phyloP scores from a whole-genome alignment of 768 basidiomycete genomes.

The Boletales sp. region DNA sequence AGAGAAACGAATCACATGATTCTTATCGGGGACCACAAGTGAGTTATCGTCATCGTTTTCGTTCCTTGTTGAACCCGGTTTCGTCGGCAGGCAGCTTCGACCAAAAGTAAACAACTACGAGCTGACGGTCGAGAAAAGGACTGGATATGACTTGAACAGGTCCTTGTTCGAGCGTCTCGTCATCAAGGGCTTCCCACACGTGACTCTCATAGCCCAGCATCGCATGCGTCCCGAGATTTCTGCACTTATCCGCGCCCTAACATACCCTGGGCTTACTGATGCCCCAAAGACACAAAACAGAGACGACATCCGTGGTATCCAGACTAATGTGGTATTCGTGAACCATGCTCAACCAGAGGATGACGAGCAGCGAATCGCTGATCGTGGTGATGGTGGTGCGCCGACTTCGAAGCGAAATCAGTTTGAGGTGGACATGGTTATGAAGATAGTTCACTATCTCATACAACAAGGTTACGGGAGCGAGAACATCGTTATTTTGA shows the following conservation, averaged over 20 bases:
- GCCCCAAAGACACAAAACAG: constrained; percentile 48
- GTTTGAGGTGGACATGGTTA: constrained; percentile 58
- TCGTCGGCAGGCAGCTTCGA: constrained; percentile 53
- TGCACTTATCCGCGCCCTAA: constrained; percentile 53
- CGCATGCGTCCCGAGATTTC: constrained; percentile 78
- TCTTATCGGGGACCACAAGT: constrained; percentile 75
- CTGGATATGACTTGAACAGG: constrained; percentile 63
- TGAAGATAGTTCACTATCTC: constrained; percentile 64
- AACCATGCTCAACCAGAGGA: constrained; percentile 56
- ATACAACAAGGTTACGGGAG: constrained; percentile 66
- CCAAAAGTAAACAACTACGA: constrained; percentile 67
- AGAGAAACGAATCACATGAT: constrained; percentile 48
- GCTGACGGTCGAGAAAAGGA: constrained; percentile 64
- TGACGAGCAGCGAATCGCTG: constrained; percentile 36
- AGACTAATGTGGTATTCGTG: constrained; percentile 59
- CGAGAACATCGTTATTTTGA: constrained; percentile 58
- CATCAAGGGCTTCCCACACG: constrained; percentile 57
- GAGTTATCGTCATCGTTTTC: constrained; percentile 17
- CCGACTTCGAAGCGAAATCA: constrained; percentile 59
- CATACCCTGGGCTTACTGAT: constrained; percentile 63
- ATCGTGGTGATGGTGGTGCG: constrained; percentile 44
- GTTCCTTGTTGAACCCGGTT: background rate
- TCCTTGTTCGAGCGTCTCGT: constrained; percentile 71
- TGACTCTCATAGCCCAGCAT: constrained; percentile 54
- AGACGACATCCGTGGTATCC: constrained; percentile 50